These are phyloP conservation scores for Trichoderma sp. DNA, from an alignment of 2,329 filamentous ascomycete genomes.

Conservation along the genomic window DNA sequence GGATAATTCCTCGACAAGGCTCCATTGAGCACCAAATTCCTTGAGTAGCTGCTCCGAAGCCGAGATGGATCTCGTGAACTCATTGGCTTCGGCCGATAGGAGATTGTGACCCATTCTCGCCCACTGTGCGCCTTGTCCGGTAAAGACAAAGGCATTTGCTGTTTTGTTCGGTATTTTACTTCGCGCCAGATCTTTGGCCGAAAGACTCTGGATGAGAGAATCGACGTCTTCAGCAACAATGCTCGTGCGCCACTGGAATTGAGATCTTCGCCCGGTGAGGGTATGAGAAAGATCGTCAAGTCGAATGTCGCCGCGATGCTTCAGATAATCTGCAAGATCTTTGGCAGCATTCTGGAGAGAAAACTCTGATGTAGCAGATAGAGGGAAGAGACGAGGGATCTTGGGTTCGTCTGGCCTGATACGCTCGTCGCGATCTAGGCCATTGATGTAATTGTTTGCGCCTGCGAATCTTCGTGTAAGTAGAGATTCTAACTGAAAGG, in stretches of 20 bases:
- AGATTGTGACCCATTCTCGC: not conserved
- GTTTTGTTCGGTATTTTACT: not conserved
- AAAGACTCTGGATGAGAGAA: not conserved
- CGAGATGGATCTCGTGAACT: not conserved
- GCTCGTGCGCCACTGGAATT: constrained; percentile 1
- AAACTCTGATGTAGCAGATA: not conserved
- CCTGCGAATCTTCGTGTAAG: not conserved
- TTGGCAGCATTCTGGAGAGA: not conserved
- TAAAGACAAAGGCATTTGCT: constrained; percentile 4
- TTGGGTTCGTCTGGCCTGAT: not conserved
- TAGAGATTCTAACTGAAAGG: too few relatives aligned
- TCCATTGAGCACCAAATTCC: not conserved
- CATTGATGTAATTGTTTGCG: not conserved
- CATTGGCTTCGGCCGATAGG: not conserved
- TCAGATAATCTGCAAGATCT: not conserved
- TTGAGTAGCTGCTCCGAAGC: not conserved
- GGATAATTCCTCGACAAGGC: constrained; percentile 2
- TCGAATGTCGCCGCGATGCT: not conserved
- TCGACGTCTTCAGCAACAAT: not conserved
- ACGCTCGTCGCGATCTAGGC: not conserved
- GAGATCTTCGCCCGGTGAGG: not conserved
- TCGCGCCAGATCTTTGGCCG: not conserved
- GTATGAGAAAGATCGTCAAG: constrained; percentile 1
- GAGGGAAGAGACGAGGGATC: not conserved
- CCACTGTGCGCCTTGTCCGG: constrained; percentile 12